Base-by-base conservation (phyloP, 305 asterid genomes). In the Coffea humblotiana region DNA sequence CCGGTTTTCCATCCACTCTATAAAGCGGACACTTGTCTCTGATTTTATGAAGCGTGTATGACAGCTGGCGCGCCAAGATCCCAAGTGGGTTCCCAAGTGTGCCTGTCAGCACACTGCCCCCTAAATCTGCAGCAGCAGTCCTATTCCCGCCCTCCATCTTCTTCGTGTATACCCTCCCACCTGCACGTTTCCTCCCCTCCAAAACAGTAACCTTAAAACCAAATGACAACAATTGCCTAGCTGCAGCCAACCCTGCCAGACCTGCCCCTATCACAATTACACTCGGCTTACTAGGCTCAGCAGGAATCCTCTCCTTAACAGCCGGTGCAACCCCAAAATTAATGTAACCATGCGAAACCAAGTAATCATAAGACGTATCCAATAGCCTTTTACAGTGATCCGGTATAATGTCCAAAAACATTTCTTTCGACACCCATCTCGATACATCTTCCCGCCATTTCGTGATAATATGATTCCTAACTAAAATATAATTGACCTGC, bases 1-100 rank as follows among this genome's bases (percentile, higher is more conserved):
- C 97, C 1, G 97, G 95, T 61, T 79, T 85, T 66, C 99, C 99
- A 77, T 91, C 93, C 82, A 85, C 87, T 45, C 88, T 82, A 83
- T 96, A 96, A 76, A 96, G 91, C 16, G 97, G 99, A 82, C 99
- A 96, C 87, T 90, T 92, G 75, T 94, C 98, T 88, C 96, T 91
- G 82, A 92, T 93, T 88, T 96, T 96, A 78, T 94, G 98, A 81
- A 96, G 97, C 3, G 90, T 86, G 76, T 84, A 90, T 14, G 95
- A 89, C 78, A 96, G 82, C 82, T 96, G 98, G 81, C 97, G 86
- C 0, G 98, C 99, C 90, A 96, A 88, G 83, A 96, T 93, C 79
- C 99, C 98, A 29, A 96, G 92, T 58, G 99, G 99, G 79, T 94
- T 94, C 73, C 99, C 98, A 78, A 91, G 84, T 21, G 97, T 94